phyloP scores from a whole-genome alignment of 495 filamentous ascomycete genomes.

The Tuber borchii region DNA sequence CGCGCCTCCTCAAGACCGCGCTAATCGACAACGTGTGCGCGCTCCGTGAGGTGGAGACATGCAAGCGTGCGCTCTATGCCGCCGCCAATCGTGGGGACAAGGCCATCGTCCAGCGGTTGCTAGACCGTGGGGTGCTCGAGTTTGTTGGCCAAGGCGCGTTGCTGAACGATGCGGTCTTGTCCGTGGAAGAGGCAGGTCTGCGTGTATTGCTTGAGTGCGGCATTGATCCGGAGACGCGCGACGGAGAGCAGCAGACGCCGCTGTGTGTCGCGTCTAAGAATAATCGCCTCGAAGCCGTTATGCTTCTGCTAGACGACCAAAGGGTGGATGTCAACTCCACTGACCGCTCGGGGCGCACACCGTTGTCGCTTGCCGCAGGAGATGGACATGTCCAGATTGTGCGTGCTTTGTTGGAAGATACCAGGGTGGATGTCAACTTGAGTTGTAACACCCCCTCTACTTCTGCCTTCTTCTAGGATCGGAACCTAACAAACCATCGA shows the following conservation, averaged over 20 bases:
- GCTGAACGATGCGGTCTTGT: not conserved
- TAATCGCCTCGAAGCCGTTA: not conserved
- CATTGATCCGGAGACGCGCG: not conserved
- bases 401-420: not conserved
- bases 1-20: not conserved
- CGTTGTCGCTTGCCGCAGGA: not conserved
- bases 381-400: not conserved
- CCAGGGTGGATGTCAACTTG: not conserved
- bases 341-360: not conserved
- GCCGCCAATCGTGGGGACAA: not conserved
- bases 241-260: not conserved
- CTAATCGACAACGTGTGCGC: constrained; percentile 5
- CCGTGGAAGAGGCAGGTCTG: not conserved
- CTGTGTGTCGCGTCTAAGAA: not conserved
- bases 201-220: not conserved
- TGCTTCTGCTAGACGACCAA: not conserved
- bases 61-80: not conserved
- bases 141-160: not conserved
- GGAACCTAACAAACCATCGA: not conserved
- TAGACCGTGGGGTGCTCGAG: not conserved
- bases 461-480: not conserved
- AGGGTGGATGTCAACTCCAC: not conserved
- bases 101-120: not conserved
- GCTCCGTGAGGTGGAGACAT: not conserved
- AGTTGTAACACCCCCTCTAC: not conserved